These are phyloP conservation scores for Penicillium sp. DNA, from an alignment of 2,329 filamentous ascomycete species.

Conservation along the genomic window DNA sequence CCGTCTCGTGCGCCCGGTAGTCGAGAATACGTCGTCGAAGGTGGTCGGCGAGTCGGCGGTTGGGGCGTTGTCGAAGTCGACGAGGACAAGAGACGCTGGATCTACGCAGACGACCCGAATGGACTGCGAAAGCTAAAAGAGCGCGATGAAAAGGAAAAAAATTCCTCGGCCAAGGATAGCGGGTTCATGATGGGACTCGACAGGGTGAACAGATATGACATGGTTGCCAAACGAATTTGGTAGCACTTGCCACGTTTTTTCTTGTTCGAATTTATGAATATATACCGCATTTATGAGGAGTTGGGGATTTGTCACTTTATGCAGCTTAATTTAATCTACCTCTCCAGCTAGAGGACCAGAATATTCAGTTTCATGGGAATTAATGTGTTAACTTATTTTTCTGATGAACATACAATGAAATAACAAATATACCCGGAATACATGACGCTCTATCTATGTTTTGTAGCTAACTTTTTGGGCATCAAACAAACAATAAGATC, in stretches of 20 bases:
- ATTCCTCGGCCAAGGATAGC: constrained; percentile 23
- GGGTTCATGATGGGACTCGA: constrained; percentile 58
- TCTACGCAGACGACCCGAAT: constrained; percentile 80
- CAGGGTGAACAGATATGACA: constrained; percentile 76
- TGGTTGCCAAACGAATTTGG: constrained; percentile 97
- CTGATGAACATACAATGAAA: background rate
- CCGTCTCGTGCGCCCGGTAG: constrained; percentile 17
- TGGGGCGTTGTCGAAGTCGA: constrained; percentile 84
- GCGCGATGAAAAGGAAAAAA: constrained; percentile 59
- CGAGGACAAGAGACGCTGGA: constrained; percentile 79
- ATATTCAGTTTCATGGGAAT: background rate
- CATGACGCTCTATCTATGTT: background rate
- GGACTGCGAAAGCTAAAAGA: constrained; percentile 62
- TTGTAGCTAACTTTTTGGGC: background rate
- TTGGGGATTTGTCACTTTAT: background rate
- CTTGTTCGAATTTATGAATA: background rate
- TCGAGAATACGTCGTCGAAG: constrained; percentile 59
- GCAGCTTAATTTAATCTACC: background rate
- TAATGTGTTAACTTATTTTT: background rate
- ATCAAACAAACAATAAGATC: background rate
- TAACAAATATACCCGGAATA: background rate
- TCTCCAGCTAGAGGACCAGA: background rate
- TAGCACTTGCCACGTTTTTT: constrained; percentile 36
- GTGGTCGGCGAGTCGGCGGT: constrained; percentile 71
- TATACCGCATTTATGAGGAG: background rate